Evolutionary conservation across 1,284 basidiomycete species (phyloP).

Genomic region (Puccinia triticina): DNA sequence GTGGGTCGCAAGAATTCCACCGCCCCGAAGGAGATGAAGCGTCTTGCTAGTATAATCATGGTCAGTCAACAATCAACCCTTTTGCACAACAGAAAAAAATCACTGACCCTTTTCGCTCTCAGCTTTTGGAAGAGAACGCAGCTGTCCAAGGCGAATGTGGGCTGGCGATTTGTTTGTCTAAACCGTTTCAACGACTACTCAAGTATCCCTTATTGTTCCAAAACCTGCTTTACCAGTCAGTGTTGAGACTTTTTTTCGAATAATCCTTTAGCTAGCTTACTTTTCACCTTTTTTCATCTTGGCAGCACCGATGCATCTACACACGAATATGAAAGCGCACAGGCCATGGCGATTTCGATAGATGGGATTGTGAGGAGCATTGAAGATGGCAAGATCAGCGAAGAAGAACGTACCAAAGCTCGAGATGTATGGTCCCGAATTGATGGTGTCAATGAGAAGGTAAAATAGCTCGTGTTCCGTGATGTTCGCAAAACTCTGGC

Average conservation of each 20-base stretch:
- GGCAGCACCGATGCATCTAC: slow-evolving; percentile 82
- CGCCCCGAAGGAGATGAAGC: slow-evolving; percentile 26
- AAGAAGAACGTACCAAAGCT: slow-evolving; percentile 91
- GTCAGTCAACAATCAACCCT: slow-evolving; percentile 20
- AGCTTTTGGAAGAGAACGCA: slow-evolving; percentile 73
- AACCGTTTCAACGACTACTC: slow-evolving; percentile 88
- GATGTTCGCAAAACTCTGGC: background rate
- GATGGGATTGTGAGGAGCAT: slow-evolving; percentile 92
- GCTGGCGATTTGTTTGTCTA: slow-evolving; percentile 83
- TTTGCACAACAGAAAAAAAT: background rate
- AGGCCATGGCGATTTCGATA: slow-evolving; percentile 95
- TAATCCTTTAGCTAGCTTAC: background rate
- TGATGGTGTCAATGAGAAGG: slow-evolving; percentile 78
- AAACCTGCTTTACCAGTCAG: slow-evolving; percentile 67
- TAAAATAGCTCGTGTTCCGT: background rate
- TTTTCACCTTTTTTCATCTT: too few species aligned
- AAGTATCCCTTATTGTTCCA: slow-evolving; percentile 98
- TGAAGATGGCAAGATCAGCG: slow-evolving; percentile 94
- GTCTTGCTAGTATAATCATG: slow-evolving; percentile 44
- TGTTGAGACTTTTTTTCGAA: background rate
- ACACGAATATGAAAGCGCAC: slow-evolving; percentile 92
- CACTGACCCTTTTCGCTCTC: background rate
- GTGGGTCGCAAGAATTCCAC: slow-evolving; percentile 58
- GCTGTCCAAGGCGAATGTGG: slow-evolving; percentile 86
- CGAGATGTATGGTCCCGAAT: slow-evolving; percentile 92